Evolutionary conservation across 352 stramenopile species (phyloP).

Genomic region (Globisporangium takayamanum): DNA sequence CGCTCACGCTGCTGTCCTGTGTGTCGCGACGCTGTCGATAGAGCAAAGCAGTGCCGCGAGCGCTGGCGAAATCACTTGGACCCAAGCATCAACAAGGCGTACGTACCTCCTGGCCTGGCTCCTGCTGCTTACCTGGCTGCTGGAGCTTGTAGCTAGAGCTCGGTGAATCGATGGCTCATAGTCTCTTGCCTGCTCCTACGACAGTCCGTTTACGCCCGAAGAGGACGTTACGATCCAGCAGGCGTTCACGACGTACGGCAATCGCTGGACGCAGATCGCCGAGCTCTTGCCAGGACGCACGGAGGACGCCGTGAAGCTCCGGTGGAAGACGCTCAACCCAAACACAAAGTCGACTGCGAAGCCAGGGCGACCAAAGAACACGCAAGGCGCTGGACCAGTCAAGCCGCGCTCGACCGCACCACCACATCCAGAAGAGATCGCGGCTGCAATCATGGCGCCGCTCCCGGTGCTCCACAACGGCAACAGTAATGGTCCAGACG

Average conservation of each 20-base stretch:
- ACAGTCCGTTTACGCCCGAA: conserved; percentile 51
- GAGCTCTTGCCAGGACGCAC: conserved; percentile 65
- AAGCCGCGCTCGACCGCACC: conserved; percentile 35
- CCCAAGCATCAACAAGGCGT: conserved; percentile 89
- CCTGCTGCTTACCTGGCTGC: neutral
- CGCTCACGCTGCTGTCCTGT: conserved; percentile 13
- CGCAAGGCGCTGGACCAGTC: conserved; percentile 37
- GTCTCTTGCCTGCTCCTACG: no score
- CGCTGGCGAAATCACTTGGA: conserved; percentile 96
- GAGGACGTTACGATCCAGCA: conserved; percentile 70
- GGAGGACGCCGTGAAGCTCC: conserved; percentile 74
- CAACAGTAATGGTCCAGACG: no score
- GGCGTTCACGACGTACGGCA: conserved; percentile 77
- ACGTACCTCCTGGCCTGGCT: conserved; percentile 3
- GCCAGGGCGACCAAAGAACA: conserved; percentile 51
- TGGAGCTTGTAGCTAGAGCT: conserved; percentile 63
- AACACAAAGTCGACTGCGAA: conserved; percentile 72
- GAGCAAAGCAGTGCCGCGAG: conserved; percentile 93
- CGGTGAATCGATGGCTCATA: conserved; percentile 38
- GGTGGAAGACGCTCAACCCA: conserved; percentile 79
- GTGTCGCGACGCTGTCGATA: conserved; percentile 34
- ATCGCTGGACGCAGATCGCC: conserved; percentile 86
- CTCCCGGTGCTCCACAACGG: conserved; percentile 6
- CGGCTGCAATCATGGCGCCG: conserved; percentile 34
- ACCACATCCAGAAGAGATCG: conserved; percentile 51